Evolutionary conservation across 345 rosid species (phyloP).

Genomic region (Eucalyptus erythrocorys): DNA sequence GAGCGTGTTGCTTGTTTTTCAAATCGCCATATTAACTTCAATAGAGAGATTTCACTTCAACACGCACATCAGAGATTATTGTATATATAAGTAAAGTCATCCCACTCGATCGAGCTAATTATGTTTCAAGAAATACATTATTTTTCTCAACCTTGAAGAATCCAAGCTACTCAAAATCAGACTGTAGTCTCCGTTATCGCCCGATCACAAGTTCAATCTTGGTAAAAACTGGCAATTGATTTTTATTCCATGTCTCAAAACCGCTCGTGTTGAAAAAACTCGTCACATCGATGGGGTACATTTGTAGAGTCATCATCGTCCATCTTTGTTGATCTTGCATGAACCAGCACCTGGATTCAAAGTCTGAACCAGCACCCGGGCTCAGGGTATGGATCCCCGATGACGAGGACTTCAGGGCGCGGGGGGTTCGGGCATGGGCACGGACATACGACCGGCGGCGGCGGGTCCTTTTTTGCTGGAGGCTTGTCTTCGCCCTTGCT

Average conservation of each 20-base stretch:
- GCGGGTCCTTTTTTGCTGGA: not conserved
- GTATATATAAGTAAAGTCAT: not conserved
- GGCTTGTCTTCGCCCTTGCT: not conserved
- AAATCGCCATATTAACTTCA: not conserved
- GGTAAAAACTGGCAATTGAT: not conserved
- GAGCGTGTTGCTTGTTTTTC: fast-evolving
- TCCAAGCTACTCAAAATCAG: not conserved
- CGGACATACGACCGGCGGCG: not conserved
- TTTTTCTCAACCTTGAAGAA: not conserved
- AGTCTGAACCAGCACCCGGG: too few species aligned
- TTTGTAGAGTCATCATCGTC: not conserved
- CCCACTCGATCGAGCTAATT: not conserved
- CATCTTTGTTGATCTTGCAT: not conserved
- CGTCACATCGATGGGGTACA: not conserved
- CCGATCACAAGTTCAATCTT: not conserved
- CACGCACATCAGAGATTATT: fast-evolving
- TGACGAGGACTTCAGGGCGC: not conserved
- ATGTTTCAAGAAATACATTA: not conserved
- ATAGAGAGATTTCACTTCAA: not conserved
- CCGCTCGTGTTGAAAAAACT: not conserved
- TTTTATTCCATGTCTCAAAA: not conserved
- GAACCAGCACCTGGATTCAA: not conserved
- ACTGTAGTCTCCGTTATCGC: not conserved
- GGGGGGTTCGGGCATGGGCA: not conserved
- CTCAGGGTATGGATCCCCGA: not conserved